phyloP scores from a whole-genome alignment of 2,329 filamentous ascomycete species.

The Trichoderma oligosporum region DNA sequence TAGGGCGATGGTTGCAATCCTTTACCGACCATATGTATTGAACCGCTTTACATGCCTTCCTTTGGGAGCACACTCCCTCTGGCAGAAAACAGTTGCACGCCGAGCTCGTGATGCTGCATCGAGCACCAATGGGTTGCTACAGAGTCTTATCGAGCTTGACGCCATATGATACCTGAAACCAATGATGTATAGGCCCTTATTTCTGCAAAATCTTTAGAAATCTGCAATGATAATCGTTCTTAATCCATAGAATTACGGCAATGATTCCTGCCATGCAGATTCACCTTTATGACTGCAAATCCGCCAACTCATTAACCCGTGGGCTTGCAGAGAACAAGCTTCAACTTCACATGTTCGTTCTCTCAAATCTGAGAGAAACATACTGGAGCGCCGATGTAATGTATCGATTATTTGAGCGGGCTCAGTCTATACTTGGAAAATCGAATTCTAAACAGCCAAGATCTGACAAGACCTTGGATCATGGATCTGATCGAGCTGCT shows the following conservation, averaged over 20 bases:
- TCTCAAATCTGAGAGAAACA: neutral
- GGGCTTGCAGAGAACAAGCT: conserved; percentile 3
- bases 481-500: neutral
- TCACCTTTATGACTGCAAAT: conserved; percentile 8
- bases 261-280: conserved; percentile 9
- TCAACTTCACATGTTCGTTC: conserved; percentile 1
- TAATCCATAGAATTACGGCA: neutral
- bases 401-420: neutral
- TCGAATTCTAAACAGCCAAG: neutral
- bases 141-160: conserved; percentile 6
- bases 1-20: neutral
- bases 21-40: neutral
- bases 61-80: neutral
- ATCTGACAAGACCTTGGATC: neutral
- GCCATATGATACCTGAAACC: neutral
- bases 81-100: neutral
- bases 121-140: neutral
- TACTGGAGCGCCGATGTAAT: conserved; percentile 7
- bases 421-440: neutral
- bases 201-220: neutral
- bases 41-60: neutral
- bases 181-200: neutral
- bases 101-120: conserved; percentile 5
- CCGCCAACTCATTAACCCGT: neutral
- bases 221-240: neutral